Conservation (phyloP, 495 filamentous ascomycete species). For the Penicillium roqueforti region DNA sequence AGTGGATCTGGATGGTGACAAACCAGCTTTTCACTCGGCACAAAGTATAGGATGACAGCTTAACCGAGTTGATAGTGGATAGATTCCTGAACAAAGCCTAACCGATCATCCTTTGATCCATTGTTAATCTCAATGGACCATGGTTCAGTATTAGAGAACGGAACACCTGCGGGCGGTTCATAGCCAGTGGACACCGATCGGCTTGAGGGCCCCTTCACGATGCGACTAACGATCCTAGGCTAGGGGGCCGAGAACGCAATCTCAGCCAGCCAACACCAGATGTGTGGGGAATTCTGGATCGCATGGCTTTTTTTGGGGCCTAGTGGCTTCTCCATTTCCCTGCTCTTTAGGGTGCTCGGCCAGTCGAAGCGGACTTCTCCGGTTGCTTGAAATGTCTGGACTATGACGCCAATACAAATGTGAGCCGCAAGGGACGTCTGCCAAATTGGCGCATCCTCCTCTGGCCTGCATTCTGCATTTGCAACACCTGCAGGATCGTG, state of each 20-base stretch:
- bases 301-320: conserved; percentile 13
- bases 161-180: conserved; percentile 11
- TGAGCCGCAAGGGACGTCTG: conserved; percentile 29
- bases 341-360: conserved; percentile 5
- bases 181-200: conserved; percentile 27
- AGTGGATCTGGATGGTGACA: neutral
- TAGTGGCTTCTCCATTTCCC: conserved; percentile 1
- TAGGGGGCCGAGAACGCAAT: conserved; percentile 21
- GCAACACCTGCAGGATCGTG: conserved; percentile 17
- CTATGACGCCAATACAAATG: conserved; percentile 22
- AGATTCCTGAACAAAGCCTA: neutral
- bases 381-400: conserved; percentile 10
- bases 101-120: neutral
- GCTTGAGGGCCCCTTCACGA: conserved; percentile 21
- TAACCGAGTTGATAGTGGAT: neutral
- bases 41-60: neutral
- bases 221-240: conserved; percentile 23
- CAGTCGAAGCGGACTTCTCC: conserved; percentile 18
- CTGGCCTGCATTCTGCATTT: conserved; percentile 10
- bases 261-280: conserved; percentile 26
- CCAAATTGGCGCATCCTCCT: conserved; percentile 9
- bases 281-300: conserved; percentile 25
- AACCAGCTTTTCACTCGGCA: neutral
- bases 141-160: conserved; percentile 11
- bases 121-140: neutral